Evolutionary conservation across 2,329 filamentous ascomycete species (phyloP), one percentile per base, ranked within the genome.

Genomic region (Paraconiothyrium sp.): DNA sequence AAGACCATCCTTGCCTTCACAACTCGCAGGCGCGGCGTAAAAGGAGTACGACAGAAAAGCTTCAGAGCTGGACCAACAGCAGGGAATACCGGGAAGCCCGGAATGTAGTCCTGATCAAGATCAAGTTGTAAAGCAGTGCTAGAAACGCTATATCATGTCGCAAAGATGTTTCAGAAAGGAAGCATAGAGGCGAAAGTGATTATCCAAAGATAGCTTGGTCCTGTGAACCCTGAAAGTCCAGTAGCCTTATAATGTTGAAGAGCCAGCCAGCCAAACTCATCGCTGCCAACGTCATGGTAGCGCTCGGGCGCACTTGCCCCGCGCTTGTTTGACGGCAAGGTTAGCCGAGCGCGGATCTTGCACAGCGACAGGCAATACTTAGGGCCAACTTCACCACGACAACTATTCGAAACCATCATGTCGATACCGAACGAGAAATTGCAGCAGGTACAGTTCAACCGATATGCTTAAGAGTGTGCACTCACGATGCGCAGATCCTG

Each of bases 351-450:
- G 34, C 30, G 44, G 54, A 50, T 57, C 61, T 54, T 55, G 22
- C 47, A 47, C 54, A 56, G 24, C 54, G 24, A 55, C 9, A 32
- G 39, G 39, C 37, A 34, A 6, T 32, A 24, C 24, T 8, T 41
- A 50, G 27, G 27, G 39, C 16, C 27, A 32, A 14, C 49, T 41
- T 58, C 58, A 51, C 59, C 61, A 57, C 57, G 39, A 57, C 63
- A 59, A 65, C 49, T 67, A 59, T 41, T 37, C 54, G 43, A 39
- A 11, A 52, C 61, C 73, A 86, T 72, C 55, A 97, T 98, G 94
- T 92, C 94, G 58, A 95, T 98, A 71, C 90, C 94, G 57, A 97
- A 96, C 75, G 92, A 97, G 82, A 93, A 94, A 61, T 84, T 98
- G 67, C 92, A 97, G 78, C 97, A 97, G 90, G 94, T 94, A 76